Evolutionary conservation across 192 early-diverging fungal species (phyloP).

Genomic region (Coemansia sp.): DNA sequence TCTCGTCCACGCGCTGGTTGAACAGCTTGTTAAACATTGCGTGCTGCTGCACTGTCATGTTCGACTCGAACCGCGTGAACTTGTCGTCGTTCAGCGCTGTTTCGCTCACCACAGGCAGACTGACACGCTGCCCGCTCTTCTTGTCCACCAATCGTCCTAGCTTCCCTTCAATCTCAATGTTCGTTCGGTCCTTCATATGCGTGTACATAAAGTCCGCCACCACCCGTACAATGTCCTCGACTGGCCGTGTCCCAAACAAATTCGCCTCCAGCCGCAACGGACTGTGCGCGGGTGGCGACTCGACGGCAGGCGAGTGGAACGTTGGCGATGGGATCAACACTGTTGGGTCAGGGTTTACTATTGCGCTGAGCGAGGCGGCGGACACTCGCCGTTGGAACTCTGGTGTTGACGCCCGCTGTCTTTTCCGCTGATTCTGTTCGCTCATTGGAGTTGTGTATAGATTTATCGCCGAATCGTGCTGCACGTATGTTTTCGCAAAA

Average conservation of each 20-base stretch:
- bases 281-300: conserved; percentile 20
- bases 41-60: conserved; percentile 88
- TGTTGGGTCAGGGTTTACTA: conserved; percentile 45
- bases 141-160: conserved; percentile 78
- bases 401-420: conserved; percentile 37
- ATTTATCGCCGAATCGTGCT: too few relatives aligned
- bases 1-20: conserved; percentile 68
- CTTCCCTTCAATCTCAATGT: conserved; percentile 82
- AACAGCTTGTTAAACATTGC: conserved; percentile 78
- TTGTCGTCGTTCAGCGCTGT: conserved; percentile 51
- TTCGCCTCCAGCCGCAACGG: conserved; percentile 56
- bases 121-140: conserved; percentile 58
- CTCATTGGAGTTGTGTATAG: conserved; percentile 11
- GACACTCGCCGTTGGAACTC: conserved; percentile 43
- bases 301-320: conserved; percentile 4
- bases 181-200: conserved; percentile 52
- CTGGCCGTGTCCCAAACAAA: conserved; percentile 62
- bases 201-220: conserved; percentile 67
- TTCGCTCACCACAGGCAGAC: conserved; percentile 65
- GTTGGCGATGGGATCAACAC: conserved; percentile 30
- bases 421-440: conserved; percentile 31
- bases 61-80: conserved; percentile 67
- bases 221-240: conserved; percentile 62
- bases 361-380: conserved; percentile 45
- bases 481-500: background rate